phyloP scores from a whole-genome alignment of 1,284 basidiomycete species.

The Rugosomyces carneus region DNA sequence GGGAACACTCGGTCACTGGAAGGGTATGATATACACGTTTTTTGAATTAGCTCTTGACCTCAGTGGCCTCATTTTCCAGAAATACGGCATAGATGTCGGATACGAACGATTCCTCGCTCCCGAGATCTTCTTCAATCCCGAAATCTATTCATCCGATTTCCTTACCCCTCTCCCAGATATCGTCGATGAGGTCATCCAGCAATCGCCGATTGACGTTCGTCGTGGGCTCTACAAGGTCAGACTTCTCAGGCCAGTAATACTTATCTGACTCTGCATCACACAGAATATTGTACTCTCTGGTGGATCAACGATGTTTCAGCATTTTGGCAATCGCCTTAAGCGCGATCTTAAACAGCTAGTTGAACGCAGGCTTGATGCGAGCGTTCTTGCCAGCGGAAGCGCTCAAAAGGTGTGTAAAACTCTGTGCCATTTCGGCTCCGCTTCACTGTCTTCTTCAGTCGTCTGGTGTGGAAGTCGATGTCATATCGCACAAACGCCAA shows the following conservation, averaged over 20 bases:
- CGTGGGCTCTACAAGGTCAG: constrained; percentile 88
- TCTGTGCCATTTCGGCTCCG: constrained; percentile 1
- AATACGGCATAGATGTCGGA: constrained; percentile 90
- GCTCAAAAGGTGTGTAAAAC: constrained; percentile 53
- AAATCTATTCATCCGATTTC: constrained; percentile 98
- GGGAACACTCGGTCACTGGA: constrained; percentile 90
- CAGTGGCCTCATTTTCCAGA: constrained; percentile 36
- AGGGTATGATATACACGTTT: constrained; percentile 50
- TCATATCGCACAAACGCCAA: constrained; percentile 98
- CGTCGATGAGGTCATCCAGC: constrained; percentile 94
- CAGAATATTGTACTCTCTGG: constrained; percentile 93
- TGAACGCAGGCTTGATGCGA: constrained; percentile 82
- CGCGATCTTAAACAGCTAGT: constrained; percentile 94
- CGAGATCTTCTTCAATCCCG: constrained; percentile 99
- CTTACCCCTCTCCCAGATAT: constrained; percentile 95
- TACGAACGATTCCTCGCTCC: constrained; percentile 99
- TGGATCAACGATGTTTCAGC: constrained; percentile 97
- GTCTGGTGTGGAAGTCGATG: constrained; percentile 92
- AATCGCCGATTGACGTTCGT: constrained; percentile 93
- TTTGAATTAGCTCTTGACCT: neutral
- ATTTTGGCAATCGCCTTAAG: constrained; percentile 94
- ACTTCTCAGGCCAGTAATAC: neutral
- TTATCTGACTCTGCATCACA: neutral
- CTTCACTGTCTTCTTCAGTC: constrained; percentile 49
- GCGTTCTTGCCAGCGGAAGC: constrained; percentile 72